These are phyloP conservation scores for Russula foetens DNA, from an alignment of 768 basidiomycete species.

Conservation along the genomic window DNA sequence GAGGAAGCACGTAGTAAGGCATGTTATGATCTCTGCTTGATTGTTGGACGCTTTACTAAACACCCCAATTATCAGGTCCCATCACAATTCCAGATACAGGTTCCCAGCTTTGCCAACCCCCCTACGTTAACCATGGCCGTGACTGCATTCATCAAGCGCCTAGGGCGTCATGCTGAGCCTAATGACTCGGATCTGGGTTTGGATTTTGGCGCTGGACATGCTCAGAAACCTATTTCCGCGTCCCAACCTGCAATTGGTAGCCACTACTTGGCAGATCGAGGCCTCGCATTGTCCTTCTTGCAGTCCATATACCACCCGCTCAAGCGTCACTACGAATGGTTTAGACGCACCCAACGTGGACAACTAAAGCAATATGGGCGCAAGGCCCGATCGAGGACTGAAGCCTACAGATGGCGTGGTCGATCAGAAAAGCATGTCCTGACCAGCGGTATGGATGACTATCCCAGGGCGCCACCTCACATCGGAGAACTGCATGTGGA, in stretches of 20 bases:
- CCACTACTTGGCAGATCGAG: constrained; percentile 48
- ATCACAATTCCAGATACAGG: constrained; percentile 83
- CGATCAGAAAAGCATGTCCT: constrained; percentile 79
- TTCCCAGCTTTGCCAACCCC: constrained; percentile 91
- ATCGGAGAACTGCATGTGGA: constrained; percentile 91
- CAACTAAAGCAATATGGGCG: constrained; percentile 89
- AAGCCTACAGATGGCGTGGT: constrained; percentile 94
- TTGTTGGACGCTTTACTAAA: not conserved
- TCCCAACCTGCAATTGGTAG: constrained; percentile 15
- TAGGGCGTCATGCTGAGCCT: constrained; percentile 42
- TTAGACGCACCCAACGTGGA: constrained; percentile 87
- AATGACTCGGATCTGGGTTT: constrained; percentile 60
- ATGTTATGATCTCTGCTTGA: constrained; percentile 1
- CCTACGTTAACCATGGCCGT: constrained; percentile 93
- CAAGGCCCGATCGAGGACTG: constrained; percentile 74
- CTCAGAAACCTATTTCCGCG: constrained; percentile 43
- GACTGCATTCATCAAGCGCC: constrained; percentile 77
- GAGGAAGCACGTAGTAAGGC: constrained; percentile 95
- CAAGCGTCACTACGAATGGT: constrained; percentile 93
- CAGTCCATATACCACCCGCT: constrained; percentile 75
- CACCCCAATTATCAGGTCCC: constrained; percentile 52
- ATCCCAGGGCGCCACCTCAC: constrained; percentile 84
- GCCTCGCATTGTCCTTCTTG: constrained; percentile 59
- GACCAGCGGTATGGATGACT: constrained; percentile 95
- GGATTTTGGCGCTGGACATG: constrained; percentile 42